phyloP scores from a whole-genome alignment of 306 rosid genomes.

The Cyamopsis tetragonoloba region DNA sequence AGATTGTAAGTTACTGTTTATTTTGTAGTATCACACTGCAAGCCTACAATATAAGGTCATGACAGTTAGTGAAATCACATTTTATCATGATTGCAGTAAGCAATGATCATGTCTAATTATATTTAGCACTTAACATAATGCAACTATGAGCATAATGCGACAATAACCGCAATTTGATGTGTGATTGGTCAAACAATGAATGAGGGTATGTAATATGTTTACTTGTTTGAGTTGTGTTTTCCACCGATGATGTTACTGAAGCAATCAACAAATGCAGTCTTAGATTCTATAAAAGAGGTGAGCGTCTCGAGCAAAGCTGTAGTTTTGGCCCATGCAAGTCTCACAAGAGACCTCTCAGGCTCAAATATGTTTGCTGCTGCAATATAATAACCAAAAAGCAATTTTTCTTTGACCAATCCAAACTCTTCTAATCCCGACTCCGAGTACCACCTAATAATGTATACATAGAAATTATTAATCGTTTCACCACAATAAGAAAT shows the following conservation, averaged over 20 bases:
- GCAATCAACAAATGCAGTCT: slow-evolving; percentile 36
- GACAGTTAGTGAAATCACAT: too few species aligned
- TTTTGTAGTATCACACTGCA: too few species aligned
- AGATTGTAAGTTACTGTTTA: too few species aligned
- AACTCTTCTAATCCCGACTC: slow-evolving; percentile 48
- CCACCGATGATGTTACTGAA: slow-evolving; percentile 27
- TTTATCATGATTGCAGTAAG: too few species aligned
- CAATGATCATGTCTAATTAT: too few species aligned
- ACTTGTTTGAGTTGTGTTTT: slow-evolving; percentile 18
- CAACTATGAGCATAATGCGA: too few species aligned
- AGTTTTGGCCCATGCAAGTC: slow-evolving; percentile 77
- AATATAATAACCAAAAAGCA: slow-evolving; percentile 52
- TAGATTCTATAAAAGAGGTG: slow-evolving; percentile 31
- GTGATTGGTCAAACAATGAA: not conserved
- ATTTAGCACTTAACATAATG: not conserved
- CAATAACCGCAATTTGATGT: not conserved
- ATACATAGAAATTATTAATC: too few species aligned
- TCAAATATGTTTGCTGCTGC: slow-evolving; percentile 69
- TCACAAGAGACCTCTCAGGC: slow-evolving; percentile 57
- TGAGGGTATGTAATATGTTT: not conserved
- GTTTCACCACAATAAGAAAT: too few species aligned
- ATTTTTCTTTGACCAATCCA: slow-evolving; percentile 51
- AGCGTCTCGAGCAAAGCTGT: slow-evolving; percentile 42
- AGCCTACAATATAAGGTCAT: too few species aligned
- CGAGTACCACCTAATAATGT: slow-evolving; percentile 64